Conservation (phyloP, 2,329 filamentous ascomycete species). For the Cadophora sp. region DNA sequence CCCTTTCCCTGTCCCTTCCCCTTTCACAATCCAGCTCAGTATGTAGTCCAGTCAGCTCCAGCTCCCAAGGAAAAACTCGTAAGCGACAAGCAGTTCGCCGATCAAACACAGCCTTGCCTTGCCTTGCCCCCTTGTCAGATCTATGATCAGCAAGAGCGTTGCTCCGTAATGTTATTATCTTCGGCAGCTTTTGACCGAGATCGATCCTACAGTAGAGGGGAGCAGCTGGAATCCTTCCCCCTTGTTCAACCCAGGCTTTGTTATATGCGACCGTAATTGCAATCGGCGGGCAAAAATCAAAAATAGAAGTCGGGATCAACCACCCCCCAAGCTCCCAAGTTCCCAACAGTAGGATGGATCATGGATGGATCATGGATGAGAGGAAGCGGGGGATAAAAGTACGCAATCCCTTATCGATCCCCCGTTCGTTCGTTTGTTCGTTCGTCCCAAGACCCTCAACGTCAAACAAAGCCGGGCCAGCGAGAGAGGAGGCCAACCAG, state of each 20-base stretch:
- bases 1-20: neutral
- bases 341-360: no score
- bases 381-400: conserved; percentile 1
- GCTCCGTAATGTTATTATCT: neutral
- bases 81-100: neutral
- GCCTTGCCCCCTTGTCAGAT: neutral
- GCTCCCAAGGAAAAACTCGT: neutral
- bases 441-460: conserved; percentile 18
- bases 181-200: neutral
- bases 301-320: no score
- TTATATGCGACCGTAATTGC: no score
- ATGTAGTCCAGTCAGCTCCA: neutral
- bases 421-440: neutral
- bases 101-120: neutral
- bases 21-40: neutral
- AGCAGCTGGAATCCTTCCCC: neutral
- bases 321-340: no score
- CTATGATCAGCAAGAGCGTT: neutral
- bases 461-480: neutral
- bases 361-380: no score
- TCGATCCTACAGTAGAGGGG: neutral
- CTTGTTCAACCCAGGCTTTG: neutral
- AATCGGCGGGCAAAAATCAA: no score
- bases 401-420: conserved; percentile 7
- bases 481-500: no score